phyloP scores from a whole-genome alignment of 257 asterid genomes.

The Gentiana dahurica region DNA sequence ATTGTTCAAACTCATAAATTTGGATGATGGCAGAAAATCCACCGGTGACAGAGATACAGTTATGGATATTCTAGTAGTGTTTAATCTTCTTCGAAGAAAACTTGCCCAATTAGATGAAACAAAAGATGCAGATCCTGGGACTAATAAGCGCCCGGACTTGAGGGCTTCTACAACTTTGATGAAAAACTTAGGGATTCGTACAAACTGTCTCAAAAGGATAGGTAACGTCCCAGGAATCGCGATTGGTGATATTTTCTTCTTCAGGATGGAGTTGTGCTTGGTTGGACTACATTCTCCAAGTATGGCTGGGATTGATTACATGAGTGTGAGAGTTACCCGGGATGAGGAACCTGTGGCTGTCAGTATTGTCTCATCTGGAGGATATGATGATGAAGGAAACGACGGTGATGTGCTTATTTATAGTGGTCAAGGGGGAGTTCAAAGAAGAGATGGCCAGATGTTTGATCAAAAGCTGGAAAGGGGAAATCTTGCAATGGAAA shows the following conservation, averaged over 20 bases:
- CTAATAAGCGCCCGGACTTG: conserved; percentile 61
- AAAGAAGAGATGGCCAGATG: conserved; percentile 62
- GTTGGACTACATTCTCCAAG: conserved; percentile 80
- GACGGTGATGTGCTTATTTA: conserved; percentile 65
- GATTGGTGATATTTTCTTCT: conserved; percentile 84
- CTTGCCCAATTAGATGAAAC: conserved; percentile 59
- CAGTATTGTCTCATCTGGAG: conserved; percentile 89
- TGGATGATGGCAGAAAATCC: conserved; percentile 42
- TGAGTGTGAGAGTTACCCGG: conserved; percentile 42
- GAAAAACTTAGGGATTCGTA: conserved; percentile 60
- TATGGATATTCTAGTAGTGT: conserved; percentile 41
- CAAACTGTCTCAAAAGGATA: conserved; percentile 50
- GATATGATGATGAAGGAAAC: conserved; percentile 74
- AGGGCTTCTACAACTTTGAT: conserved; percentile 40
- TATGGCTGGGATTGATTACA: conserved; percentile 92
- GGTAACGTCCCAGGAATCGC: conserved; percentile 78
- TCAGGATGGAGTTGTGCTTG: conserved; percentile 82
- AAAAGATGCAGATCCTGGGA: conserved; percentile 32
- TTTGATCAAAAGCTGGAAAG: conserved; percentile 77
- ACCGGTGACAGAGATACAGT: conserved; percentile 54
- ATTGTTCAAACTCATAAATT: conserved; percentile 37
- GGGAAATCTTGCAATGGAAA: conserved; percentile 45
- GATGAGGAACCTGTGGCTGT: conserved; percentile 88
- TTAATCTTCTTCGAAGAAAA: conserved; percentile 46
- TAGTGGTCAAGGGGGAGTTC: conserved; percentile 85